Percentiles rank a stretch among this genome's conserved stretches.
Evolutionary conservation across 257 asterid species (phyloP).

Genomic region (Nicotiana sylvestris): DNA sequence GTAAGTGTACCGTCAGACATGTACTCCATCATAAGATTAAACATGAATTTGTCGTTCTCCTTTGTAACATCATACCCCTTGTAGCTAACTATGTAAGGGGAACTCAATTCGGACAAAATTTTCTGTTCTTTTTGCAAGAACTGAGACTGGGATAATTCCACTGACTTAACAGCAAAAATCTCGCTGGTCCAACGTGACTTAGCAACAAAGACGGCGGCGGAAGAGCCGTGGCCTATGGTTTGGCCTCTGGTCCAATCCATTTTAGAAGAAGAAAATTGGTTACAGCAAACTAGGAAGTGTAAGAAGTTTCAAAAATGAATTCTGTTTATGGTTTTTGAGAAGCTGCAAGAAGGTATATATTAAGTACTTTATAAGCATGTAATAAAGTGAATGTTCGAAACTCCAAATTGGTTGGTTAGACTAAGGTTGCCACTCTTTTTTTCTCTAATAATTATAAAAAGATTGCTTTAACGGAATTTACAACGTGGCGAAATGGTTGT

Average conservation of each 20-base stretch:
- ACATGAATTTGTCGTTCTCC: slow-evolving; percentile 30
- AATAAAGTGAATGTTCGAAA: slow-evolving; percentile 16
- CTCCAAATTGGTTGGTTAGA: slow-evolving; percentile 57
- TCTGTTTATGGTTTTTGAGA: slow-evolving; percentile 9
- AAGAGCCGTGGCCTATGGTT: slow-evolving; percentile 60
- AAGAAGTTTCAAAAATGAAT: background rate
- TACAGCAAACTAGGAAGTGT: background rate
- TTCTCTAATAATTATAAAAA: slow-evolving; percentile 20
- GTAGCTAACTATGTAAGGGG: slow-evolving; percentile 45
- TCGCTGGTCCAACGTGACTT: slow-evolving; percentile 25
- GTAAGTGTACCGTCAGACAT: slow-evolving; percentile 40
- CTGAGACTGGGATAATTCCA: slow-evolving; percentile 39
- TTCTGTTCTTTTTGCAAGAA: slow-evolving; percentile 43
- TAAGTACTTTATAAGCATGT: background rate
- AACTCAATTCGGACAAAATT: slow-evolving; percentile 36
- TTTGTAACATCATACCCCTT: slow-evolving; percentile 40
- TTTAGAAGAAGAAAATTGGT: slow-evolving; percentile 5
- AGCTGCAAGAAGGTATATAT: background rate
- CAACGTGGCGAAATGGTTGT: slow-evolving; percentile 46
- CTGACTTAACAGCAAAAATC: slow-evolving; percentile 57
- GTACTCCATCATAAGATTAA: slow-evolving; percentile 58
- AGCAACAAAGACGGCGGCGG: slow-evolving; percentile 62
- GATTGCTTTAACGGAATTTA: slow-evolving; percentile 47
- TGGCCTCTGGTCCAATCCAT: slow-evolving; percentile 82
- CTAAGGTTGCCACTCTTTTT: slow-evolving; percentile 11